Conservation (phyloP, 768 basidiomycete genomes). For the Lentinula lateritia region DNA sequence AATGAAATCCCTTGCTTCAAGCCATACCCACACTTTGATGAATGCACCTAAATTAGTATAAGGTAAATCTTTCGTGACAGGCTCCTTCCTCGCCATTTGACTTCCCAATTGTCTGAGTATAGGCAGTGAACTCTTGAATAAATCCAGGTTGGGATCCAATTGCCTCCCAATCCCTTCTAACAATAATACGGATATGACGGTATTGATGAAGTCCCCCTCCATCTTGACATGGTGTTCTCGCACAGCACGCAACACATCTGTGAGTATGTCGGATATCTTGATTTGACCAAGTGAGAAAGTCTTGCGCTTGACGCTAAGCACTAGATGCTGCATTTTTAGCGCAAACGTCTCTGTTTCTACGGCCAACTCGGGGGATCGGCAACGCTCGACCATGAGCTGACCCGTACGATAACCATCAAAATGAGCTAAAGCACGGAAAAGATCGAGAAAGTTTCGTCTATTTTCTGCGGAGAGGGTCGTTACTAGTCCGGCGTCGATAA, state of each 20-base stretch:
- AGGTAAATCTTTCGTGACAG: constrained; percentile 51
- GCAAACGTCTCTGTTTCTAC: constrained; percentile 94
- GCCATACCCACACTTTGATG: constrained; percentile 94
- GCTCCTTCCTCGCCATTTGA: constrained; percentile 77
- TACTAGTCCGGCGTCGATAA: constrained; percentile 94
- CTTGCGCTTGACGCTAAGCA: constrained; percentile 89
- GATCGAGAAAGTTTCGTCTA: constrained; percentile 90
- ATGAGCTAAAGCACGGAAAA: constrained; percentile 92
- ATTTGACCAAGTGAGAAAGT: constrained; percentile 97
- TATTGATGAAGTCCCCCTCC: constrained; percentile 98
- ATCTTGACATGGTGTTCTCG: constrained; percentile 94
- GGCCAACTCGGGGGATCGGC: constrained; percentile 84
- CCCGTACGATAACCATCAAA: constrained; percentile 97
- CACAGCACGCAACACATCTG: constrained; percentile 82
- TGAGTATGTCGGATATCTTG: constrained; percentile 90
- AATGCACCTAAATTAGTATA: constrained; percentile 76
- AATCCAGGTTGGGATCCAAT: constrained; percentile 85
- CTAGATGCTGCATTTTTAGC: constrained; percentile 94
- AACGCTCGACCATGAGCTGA: constrained; percentile 93
- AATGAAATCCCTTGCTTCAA: constrained; percentile 88
- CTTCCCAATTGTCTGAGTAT: constrained; percentile 88
- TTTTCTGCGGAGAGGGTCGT: constrained; percentile 82
- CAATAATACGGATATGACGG: constrained; percentile 88
- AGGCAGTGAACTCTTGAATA: constrained; percentile 94
- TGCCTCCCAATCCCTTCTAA: constrained; percentile 95